These are phyloP conservation scores for Agrostemma githago DNA, from an alignment of 148 eudicot genomes.

Conservation along the genomic window DNA sequence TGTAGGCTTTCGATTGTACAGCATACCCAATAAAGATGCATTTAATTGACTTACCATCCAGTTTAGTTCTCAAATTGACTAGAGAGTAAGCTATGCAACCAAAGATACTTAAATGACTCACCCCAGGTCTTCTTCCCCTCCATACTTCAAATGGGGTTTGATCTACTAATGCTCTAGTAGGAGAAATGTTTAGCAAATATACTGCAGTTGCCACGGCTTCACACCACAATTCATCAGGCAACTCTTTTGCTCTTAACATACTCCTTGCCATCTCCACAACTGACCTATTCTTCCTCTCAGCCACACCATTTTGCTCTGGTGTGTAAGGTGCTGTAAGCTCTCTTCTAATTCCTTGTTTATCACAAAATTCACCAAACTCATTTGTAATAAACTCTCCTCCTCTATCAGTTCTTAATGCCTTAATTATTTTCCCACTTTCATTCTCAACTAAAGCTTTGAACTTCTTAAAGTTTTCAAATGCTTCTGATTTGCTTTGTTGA, in stretches of 20 bases:
- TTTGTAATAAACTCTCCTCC: constrained; percentile 15
- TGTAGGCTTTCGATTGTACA: constrained; percentile 17
- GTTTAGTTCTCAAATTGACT: neutral
- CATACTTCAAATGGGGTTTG: constrained; percentile 12
- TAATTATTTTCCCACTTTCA: neutral
- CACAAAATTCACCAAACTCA: constrained; percentile 2
- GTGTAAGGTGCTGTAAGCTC: no score
- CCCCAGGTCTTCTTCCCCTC: constrained; percentile 13
- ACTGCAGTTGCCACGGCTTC: constrained; percentile 3
- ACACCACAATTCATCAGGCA: neutral
- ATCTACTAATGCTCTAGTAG: neutral
- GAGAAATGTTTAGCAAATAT: neutral
- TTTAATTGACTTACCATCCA: constrained; percentile 19
- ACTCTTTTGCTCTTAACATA: constrained; percentile 6
- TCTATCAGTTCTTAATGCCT: constrained; percentile 4
- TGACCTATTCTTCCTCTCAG: no score
- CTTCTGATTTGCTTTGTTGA: no score
- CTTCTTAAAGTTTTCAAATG: constrained; percentile 20
- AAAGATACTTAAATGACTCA: neutral
- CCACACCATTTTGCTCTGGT: no score
- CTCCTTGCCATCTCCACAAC: constrained; percentile 16
- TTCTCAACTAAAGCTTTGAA: constrained; percentile 1
- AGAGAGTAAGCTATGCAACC: constrained; percentile 13
- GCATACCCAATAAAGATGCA: constrained; percentile 22
- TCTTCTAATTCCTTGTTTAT: neutral